Percentiles rank a stretch among this genome's conserved stretches.
These are phyloP conservation scores for Serendipita indica DNA, from an alignment of 768 basidiomycete genomes.

Conservation along the genomic window DNA sequence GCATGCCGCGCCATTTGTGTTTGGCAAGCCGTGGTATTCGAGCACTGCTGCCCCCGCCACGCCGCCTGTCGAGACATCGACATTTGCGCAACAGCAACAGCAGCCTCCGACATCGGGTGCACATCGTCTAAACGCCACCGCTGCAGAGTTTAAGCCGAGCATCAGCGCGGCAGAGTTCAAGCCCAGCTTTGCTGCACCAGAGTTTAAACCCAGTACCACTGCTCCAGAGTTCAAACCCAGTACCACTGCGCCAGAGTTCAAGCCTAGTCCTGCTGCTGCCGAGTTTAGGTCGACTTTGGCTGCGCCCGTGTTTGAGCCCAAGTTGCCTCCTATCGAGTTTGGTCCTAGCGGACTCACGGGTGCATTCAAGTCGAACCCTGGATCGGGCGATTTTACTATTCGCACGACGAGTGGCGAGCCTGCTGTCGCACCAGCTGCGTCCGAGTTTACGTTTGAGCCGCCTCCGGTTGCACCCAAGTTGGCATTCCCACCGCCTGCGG, in stretches of 20 bases:
- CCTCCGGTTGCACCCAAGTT: conserved; percentile 52
- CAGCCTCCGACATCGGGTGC: conserved; percentile 34
- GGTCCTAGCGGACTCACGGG: background rate
- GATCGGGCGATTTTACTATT: background rate
- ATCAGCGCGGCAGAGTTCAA: background rate
- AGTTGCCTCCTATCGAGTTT: background rate
- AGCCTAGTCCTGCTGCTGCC: background rate
- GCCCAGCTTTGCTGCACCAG: background rate
- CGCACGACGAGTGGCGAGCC: background rate
- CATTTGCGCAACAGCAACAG: conserved; percentile 24
- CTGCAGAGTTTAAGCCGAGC: conserved; percentile 67
- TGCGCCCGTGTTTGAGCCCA: background rate
- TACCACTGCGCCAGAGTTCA: background rate
- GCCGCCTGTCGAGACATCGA: background rate
- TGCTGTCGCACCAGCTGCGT: conserved; percentile 3
- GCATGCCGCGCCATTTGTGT: conserved; percentile 71
- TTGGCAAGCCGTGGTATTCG: conserved; percentile 28
- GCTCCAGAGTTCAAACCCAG: conserved; percentile 64
- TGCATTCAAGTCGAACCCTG: background rate
- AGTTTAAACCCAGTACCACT: background rate
- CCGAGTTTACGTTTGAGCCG: conserved; percentile 61
- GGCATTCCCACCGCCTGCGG: conserved; percentile 23
- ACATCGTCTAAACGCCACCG: conserved; percentile 63
- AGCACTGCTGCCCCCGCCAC: conserved; percentile 4
- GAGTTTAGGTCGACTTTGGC: background rate